phyloP scores from a whole-genome alignment of 1,284 basidiomycete genomes.

The Golubevia sp. region DNA sequence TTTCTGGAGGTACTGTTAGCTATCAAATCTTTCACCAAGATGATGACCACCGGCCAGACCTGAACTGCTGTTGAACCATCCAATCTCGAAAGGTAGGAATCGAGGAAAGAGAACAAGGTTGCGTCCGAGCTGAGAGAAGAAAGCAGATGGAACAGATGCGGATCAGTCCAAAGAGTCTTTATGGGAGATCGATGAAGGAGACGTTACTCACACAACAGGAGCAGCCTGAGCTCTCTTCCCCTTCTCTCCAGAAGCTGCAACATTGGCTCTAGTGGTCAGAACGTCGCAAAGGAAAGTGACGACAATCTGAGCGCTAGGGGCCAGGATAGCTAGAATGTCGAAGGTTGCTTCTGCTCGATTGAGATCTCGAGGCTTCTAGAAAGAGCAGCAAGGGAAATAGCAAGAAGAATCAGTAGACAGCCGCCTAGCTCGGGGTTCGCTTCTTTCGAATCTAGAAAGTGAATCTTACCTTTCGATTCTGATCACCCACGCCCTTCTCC shows the following conservation, averaged over 20 bases:
- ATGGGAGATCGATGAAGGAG: not conserved
- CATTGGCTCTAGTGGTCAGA: not conserved
- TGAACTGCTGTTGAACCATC: conserved; percentile 88
- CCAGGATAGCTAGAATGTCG: conserved; percentile 80
- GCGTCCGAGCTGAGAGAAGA: conserved; percentile 41
- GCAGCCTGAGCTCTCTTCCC: conserved; percentile 11
- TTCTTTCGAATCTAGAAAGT: not conserved
- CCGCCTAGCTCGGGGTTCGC: not conserved
- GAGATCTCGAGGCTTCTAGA: not conserved
- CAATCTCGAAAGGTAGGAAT: conserved; percentile 80
- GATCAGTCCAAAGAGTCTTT: not conserved
- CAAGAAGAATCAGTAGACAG: no score
- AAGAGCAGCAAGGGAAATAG: not conserved
- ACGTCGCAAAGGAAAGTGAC: conserved; percentile 85
- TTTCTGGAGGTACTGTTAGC: conserved; percentile 57
- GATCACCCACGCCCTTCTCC: conserved; percentile 64
- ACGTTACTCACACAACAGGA: no score
- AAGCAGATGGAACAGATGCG: not conserved
- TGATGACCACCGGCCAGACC: conserved; percentile 76
- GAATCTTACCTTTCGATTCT: conserved; percentile 1
- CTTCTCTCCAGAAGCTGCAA: no score
- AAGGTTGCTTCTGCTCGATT: conserved; percentile 66
- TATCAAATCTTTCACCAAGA: conserved; percentile 78
- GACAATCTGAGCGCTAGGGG: conserved; percentile 82
- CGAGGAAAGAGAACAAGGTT: conserved; percentile 78